phyloP scores from a whole-genome alignment of 495 filamentous ascomycete genomes.

The Tuber borchii region DNA sequence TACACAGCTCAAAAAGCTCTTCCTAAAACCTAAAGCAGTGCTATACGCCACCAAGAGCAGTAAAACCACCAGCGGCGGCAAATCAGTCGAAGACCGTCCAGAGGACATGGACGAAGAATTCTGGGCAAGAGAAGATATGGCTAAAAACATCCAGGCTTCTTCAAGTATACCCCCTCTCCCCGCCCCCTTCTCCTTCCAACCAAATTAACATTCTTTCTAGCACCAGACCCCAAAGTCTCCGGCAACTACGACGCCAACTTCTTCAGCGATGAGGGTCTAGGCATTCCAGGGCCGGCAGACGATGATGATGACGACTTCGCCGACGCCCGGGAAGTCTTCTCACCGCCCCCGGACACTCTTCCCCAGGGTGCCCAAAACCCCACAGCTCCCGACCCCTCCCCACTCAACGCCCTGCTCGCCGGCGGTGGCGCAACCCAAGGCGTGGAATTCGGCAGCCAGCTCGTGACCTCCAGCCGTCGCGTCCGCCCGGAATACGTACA shows the following conservation, averaged over 20 bases:
- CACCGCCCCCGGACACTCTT: constrained; percentile 55
- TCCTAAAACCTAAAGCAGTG: constrained; percentile 86
- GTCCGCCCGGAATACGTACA: constrained; percentile 90
- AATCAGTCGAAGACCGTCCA: constrained; percentile 28
- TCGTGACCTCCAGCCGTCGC: constrained; percentile 81
- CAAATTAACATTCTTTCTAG: not conserved
- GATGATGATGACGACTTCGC: constrained; percentile 79
- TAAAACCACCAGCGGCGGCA: constrained; percentile 12
- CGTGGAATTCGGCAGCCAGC: constrained; percentile 77
- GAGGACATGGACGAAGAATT: constrained; percentile 89
- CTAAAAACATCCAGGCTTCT: constrained; percentile 38
- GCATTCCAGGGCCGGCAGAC: constrained; percentile 59
- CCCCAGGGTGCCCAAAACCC: constrained; percentile 44
- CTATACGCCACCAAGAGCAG: constrained; percentile 42
- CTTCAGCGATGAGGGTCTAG: constrained; percentile 87
- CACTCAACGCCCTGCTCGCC: constrained; percentile 1
- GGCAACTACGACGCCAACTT: constrained; percentile 93
- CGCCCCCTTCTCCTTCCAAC: not conserved
- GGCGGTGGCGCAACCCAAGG: constrained; percentile 37
- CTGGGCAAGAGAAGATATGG: constrained; percentile 75
- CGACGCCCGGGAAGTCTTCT: constrained; percentile 84
- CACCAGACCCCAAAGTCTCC: constrained; percentile 51
- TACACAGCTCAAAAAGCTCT: constrained; percentile 75
- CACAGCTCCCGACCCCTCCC: constrained; percentile 24
- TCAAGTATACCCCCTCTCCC: constrained; percentile 12